Percentiles rank a stretch among this genome's conserved stretches.
Evolutionary conservation across 2,329 filamentous ascomycete species (phyloP).

Genomic region (Colletotrichum tamarilloi): DNA sequence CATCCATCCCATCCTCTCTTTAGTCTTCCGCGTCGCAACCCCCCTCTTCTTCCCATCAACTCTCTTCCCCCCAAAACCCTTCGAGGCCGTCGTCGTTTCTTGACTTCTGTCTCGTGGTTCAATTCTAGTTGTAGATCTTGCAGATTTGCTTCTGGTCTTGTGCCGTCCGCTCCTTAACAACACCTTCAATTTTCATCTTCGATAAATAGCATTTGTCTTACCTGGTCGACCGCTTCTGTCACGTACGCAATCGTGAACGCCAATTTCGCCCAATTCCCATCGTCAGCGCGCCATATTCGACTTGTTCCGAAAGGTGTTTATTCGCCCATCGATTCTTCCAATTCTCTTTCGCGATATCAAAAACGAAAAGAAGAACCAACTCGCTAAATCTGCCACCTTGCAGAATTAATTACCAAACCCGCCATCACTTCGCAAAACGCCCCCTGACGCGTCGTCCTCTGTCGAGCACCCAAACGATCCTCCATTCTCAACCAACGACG

Average conservation of each 20-base stretch:
- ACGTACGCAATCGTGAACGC: constrained; percentile 32
- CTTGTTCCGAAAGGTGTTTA: constrained; percentile 17
- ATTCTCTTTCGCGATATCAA: neutral
- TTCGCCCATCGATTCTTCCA: neutral
- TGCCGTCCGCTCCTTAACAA: constrained; percentile 43
- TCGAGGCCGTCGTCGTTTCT: constrained; percentile 40
- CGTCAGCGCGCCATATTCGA: constrained; percentile 29
- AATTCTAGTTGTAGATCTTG: constrained; percentile 66
- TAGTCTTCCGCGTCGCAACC: constrained; percentile 38
- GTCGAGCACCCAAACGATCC: constrained; percentile 29
- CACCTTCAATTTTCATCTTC: constrained; percentile 35
- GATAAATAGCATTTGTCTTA: constrained; percentile 40
- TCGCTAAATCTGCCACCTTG: constrained; percentile 13
- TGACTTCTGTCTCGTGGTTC: constrained; percentile 55
- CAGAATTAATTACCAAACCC: constrained; percentile 27
- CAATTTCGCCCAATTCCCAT: constrained; percentile 34
- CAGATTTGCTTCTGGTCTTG: constrained; percentile 65
- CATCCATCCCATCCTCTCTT: constrained; percentile 35
- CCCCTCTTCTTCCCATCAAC: constrained; percentile 42
- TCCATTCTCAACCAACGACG: neutral
- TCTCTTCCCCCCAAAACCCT: constrained; percentile 43
- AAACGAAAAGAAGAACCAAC: neutral
- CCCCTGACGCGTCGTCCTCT: constrained; percentile 16
- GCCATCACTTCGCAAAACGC: constrained; percentile 12
- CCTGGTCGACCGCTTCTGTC: constrained; percentile 32